Conservation (phyloP, 352 stramenopile genomes). For the Phytophthora litchii region DNA sequence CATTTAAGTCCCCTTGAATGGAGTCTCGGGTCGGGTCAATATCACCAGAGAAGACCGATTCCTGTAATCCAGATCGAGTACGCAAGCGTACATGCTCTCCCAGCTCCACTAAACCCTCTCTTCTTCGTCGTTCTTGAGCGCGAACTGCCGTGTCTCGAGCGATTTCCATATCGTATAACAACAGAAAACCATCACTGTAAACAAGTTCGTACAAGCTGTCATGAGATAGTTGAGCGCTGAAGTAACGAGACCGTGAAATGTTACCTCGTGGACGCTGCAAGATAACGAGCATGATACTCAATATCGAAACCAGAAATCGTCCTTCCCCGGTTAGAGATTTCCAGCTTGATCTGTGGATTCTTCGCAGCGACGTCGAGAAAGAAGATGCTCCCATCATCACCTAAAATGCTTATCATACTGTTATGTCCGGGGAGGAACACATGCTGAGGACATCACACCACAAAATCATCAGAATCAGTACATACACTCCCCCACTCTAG, state of each 20-base stretch:
- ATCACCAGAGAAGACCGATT: slow-evolving; percentile 9
- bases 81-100: slow-evolving; percentile 44
- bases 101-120: slow-evolving; percentile 52
- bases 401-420: slow-evolving; percentile 71
- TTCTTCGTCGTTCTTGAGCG: slow-evolving; percentile 39
- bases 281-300: slow-evolving; percentile 71
- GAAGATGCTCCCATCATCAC: slow-evolving; percentile 66
- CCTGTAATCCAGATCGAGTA: slow-evolving; percentile 47
- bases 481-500: neutral
- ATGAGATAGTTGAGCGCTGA: neutral
- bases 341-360: slow-evolving; percentile 74
- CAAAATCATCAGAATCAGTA: slow-evolving; percentile 1
- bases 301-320: slow-evolving; percentile 73
- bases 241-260: neutral
- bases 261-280: slow-evolving; percentile 73
- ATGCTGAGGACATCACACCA: slow-evolving; percentile 44
- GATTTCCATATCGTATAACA: slow-evolving; percentile 87
- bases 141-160: slow-evolving; percentile 59
- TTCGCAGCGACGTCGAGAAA: slow-evolving; percentile 76
- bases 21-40: slow-evolving; percentile 8
- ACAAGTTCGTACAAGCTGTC: no score
- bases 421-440: slow-evolving; percentile 62
- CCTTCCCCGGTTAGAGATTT: slow-evolving; percentile 62
- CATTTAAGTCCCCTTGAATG: slow-evolving; percentile 8
- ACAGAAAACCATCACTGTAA: slow-evolving; percentile 70